Evolutionary conservation across 176 grass and related monocot genomes (phyloP).

Genomic region (Ampelocalamus luodianensis): DNA sequence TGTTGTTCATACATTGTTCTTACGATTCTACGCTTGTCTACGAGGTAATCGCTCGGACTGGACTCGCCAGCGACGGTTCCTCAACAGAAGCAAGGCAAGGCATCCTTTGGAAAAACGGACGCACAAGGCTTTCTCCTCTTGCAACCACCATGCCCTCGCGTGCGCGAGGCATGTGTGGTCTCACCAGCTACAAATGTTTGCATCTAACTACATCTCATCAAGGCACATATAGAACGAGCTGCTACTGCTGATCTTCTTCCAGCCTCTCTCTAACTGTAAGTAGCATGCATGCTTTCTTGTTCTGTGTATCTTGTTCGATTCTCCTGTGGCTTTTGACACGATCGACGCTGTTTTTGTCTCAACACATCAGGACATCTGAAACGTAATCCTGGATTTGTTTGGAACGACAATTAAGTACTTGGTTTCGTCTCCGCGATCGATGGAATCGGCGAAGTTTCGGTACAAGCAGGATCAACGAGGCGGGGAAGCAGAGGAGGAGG

Average conservation of each 20-base stretch:
- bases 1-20: too few species aligned
- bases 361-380: not conserved
- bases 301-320: not conserved
- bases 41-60: too few species aligned
- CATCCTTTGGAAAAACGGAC: slow-evolving; percentile 28
- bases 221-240: not conserved
- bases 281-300: not conserved
- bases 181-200: slow-evolving; percentile 11
- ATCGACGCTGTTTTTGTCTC: not conserved
- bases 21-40: too few species aligned
- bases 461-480: not conserved
- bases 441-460: slow-evolving; percentile 31
- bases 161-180: not conserved
- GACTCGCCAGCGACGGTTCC: too few species aligned
- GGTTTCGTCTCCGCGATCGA: not conserved
- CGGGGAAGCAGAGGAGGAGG: not conserved
- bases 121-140: not conserved
- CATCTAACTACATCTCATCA: not conserved
- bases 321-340: not conserved
- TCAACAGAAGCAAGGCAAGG: not conserved
- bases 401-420: not conserved
- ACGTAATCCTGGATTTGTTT: not conserved
- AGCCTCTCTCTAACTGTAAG: slow-evolving; percentile 1
- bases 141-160: slow-evolving; percentile 22
- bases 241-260: not conserved